Evolutionary conservation across 495 filamentous ascomycete species (phyloP), one percentile per base, ranked within the genome.

Genomic region (Neurospora sp.): DNA sequence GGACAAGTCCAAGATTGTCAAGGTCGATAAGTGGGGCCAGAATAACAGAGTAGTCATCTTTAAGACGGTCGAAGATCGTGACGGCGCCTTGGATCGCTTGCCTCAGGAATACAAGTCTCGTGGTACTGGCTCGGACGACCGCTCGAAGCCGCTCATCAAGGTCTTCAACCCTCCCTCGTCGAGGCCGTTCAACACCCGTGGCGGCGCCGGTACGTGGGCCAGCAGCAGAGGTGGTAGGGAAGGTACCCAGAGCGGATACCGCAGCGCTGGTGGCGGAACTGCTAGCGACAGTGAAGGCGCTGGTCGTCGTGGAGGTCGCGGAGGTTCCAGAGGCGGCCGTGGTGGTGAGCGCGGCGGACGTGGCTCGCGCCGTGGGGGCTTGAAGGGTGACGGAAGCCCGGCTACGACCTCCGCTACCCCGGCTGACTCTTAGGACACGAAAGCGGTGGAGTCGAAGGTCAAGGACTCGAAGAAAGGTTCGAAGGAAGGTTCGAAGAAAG

Each of bases 11-110:
- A 97, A 94, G 82, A 91, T 97, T 71, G 71, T 84, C 54, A 90
- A 91, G 81, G 87, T 98, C 59, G 93, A 97, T 70, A 92, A 91
- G 76, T 90, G 87, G 83, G 89, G 89, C 31, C 89, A 89, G 75
- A 88, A 85, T 70, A 94, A 92, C 83, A 92, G 91, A 79, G 90
- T 97, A 43, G 93, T 90, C 21, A 90, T 92, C 38, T 97, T 98
- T 85, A 85, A 89, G 69, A 91, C 85, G 21, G 78, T 85, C 1
- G 93, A 96, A 76, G 92, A 96, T 34, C 91, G 93, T 74, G 92
- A 92, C 76, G 88, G 86, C 34, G 92, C 93, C 37, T 86, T 96
- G 72, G 87, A 90, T 5, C 90, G 86, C 71, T 86, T 95, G 54
- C 89, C 92, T 7, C 84, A 89, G 5, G 92, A 96, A 8, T 85